A percentile compares a stretch with the other conserved stretches of the same genome.
These are phyloP conservation scores for Hygrophila difformis DNA, from an alignment of 257 asterid species.

Conservation along the genomic window DNA sequence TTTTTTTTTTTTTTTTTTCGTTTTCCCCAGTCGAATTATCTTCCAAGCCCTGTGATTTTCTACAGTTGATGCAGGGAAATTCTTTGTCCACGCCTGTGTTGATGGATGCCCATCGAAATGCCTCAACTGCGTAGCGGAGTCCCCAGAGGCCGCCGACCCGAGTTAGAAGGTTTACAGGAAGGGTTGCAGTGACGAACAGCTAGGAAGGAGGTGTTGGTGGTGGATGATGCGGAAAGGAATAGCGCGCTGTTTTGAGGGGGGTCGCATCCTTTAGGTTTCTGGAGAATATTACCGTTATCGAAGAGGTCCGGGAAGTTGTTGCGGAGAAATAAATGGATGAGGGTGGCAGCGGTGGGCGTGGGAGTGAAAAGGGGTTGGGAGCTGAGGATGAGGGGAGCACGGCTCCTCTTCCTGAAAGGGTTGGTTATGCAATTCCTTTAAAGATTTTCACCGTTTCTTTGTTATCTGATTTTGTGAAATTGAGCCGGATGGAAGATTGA, in stretches of 20 bases:
- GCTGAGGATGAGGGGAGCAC: slow-evolving; percentile 69
- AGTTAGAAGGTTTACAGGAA: slow-evolving; percentile 9
- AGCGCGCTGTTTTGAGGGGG: slow-evolving; percentile 18
- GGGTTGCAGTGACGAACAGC: slow-evolving; percentile 15
- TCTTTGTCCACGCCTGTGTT: slow-evolving; percentile 21
- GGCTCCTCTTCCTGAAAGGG: slow-evolving; percentile 87
- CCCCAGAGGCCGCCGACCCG: slow-evolving; percentile 27
- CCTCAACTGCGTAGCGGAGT: slow-evolving; percentile 45
- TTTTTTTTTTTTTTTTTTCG: neutral
- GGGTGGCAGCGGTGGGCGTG: slow-evolving; percentile 35
- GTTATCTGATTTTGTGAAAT: neutral
- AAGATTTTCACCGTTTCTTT: neutral
- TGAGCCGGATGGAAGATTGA: neutral
- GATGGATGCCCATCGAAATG: slow-evolving; percentile 30
- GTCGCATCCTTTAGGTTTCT: slow-evolving; percentile 15
- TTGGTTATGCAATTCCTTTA: slow-evolving; percentile 11
- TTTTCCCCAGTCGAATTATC: neutral
- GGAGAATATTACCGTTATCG: slow-evolving; percentile 8
- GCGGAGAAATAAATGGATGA: slow-evolving; percentile 29
- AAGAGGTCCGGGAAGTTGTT: slow-evolving; percentile 17
- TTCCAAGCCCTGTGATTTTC: slow-evolving; percentile 15
- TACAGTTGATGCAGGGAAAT: slow-evolving; percentile 16
- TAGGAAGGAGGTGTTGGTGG: slow-evolving; percentile 19
- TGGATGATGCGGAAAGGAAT: slow-evolving; percentile 18
- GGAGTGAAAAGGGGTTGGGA: slow-evolving; percentile 55